phyloP scores from a whole-genome alignment of 228 moss, liverwort and hornwort species.

The Sphagnum fallax region DNA sequence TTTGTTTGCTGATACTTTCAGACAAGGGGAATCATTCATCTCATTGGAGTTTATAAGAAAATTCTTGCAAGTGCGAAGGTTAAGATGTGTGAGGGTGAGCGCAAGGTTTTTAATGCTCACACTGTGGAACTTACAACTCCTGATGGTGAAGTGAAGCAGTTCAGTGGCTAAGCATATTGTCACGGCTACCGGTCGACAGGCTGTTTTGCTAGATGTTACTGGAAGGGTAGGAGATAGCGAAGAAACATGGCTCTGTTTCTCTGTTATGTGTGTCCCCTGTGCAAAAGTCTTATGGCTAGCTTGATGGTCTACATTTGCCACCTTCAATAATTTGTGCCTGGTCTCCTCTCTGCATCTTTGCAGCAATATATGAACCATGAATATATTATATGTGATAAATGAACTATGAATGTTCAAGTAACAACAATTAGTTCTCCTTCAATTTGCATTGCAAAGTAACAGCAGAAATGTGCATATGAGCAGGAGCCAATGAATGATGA shows the following conservation, averaged over 20 bases:
- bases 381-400: no score
- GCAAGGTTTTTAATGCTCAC: conserved; percentile 62
- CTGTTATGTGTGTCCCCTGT: neutral
- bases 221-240: conserved; percentile 45
- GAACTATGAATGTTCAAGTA: no score
- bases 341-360: no score
- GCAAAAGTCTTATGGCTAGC: no score
- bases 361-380: no score
- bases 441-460: no score
- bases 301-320: no score
- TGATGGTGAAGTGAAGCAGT: conserved; percentile 54
- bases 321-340: no score
- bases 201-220: conserved; percentile 59
- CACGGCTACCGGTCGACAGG: conserved; percentile 70
- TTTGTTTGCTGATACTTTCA: conserved; percentile 14
- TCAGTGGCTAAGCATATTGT: conserved; percentile 65
- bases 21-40: conserved; percentile 72
- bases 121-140: conserved; percentile 65
- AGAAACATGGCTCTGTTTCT: neutral
- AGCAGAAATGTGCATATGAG: no score
- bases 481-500: neutral
- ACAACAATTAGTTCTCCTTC: no score
- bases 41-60: conserved; percentile 83
- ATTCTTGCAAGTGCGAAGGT: conserved; percentile 65
- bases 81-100: conserved; percentile 72